Base-by-base conservation (phyloP, 306 rosid species). In the Cicer chorassanicum region DNA sequence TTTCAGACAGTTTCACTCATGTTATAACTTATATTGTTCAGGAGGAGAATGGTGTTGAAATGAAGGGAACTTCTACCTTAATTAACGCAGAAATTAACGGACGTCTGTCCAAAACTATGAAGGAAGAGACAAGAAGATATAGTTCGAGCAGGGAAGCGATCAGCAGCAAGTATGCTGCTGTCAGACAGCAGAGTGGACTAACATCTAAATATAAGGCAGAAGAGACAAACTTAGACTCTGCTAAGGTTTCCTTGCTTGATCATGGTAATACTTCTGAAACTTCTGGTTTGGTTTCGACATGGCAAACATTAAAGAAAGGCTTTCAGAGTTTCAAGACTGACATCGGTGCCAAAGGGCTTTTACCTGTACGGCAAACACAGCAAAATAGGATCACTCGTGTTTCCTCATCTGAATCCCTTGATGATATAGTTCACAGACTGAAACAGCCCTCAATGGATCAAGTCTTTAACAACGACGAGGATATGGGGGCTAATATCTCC, bases 381-480 rank as follows among this genome's bases (percentile, higher is more conserved):
- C 95, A 85, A 65, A 74, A 63, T 74, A 68, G 59, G 64, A 70
- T 86, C n/a, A 46, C 94, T 46, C 90, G 75, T 39, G 86, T 2
- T 78, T 80, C 93, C 70, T 94, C 97, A 0, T 82, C 92, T 0
- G 93, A 91, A 81, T 88, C 99, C 62, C 99, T 94, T 5, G 99
- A 94, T 68, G 96, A 92, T 70, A 90, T 94, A 82, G 92, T 94
- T 77, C 99, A 92, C 83, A 86, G 95, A 87, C 82, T 92, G 83
- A 91, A 88, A 48, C 89, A 79, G 65, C 96, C 96, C 34, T 86
- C 95, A 49, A 53, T 29, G 16, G 89, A 82, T 46, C 87, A 66
- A 59, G 82, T 40, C 63, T 73, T 60, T 78, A 43, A 82, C 72
- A 77, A 70, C 11, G 85, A 81, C 2, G 85, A 83, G 7, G 95